Base-by-base conservation (phyloP, 1,284 basidiomycete species). In the Ustilago tritici region DNA sequence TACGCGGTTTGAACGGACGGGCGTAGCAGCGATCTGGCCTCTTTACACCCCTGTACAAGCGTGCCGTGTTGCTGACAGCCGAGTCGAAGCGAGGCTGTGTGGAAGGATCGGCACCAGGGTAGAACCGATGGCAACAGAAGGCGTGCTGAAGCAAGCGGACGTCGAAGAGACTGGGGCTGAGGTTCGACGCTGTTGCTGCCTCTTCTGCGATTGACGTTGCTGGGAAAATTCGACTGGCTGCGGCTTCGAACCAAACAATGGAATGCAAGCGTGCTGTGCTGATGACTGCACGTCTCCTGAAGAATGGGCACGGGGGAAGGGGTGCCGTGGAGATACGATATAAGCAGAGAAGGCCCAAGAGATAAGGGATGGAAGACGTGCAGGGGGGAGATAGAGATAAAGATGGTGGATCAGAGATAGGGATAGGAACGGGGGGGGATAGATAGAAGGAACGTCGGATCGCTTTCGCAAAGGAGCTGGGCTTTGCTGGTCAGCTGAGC, bases 361-460 rank as follows among this genome's bases (percentile, higher is more conserved):
- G 69, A 71, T 71, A 71, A 71, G 63, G 66, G 53, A 64, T 64
- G 67, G 28, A 32, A 57, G 57, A 70, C 56, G 61, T 46, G 43
- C 43, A 38, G 59, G 49, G 38, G 54, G 11, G 23, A 28, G 54
- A 63, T 49, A 38, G 34, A 41, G 46, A 57, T 34, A 43, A 38
- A 60, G 58, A 65, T 57, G 63, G 43, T 57, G 62, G 56, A 58
- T 46, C 56, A 54, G 63, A 71, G 69, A 71, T 71, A 61, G 67
- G 52, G 38, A 43, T 40, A 31, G 14, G 49, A n/a, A 50, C 31
- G 28, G 28, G 41, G 23, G 31, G 40, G 15, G 14, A 50, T 15
- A 57, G 69, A 65, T 71, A 65, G 49, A 43, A 63, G 61, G 28
- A 50, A 31, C 28, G 23, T 3, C 23, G 31, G 49, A 17, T 32